Evolutionary conservation across 225 moss, liverwort and hornwort genomes (phyloP), one percentile per base, ranked within the genome.

Genomic region (Polytrichum commune): DNA sequence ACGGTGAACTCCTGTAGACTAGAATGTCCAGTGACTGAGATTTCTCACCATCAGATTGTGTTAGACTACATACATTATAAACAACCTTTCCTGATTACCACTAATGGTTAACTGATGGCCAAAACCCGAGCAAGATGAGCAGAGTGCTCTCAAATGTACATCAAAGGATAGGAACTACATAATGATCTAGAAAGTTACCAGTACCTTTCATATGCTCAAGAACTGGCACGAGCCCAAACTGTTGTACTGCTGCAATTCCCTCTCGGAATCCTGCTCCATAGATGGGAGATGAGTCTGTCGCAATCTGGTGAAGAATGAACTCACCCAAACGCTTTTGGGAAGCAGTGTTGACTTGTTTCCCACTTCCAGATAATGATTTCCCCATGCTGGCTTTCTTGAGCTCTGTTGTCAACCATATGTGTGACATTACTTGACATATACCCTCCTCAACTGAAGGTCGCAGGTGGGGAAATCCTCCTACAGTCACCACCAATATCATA

Each of bases 361-460:
- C 77, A 62, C 73, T 60, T 1, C 71, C 63, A 58, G 20, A 58
- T 29, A 73, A 85, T 8, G 80, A 73, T 66, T 22, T 77, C 27
- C 7, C 72, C 30, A 16, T 6, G 7, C 38, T 71, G 74, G 75
- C 56, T 62, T 38, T 68, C 70, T 66, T 76, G 24, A 90, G 28
- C 55, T 92, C 83, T 3, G 76, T 54, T 60, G 79, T 38, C 53
- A 90, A 74, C 92, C 92, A 92, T 30, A 90, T 75, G 65, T 90
- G 81, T 19, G 92, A 88, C 90, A 92, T 76, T 23, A 86, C 82
- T 79, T 90, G 92, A 72, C 90, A 88, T 10, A 90, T 88, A 5
- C 92, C 92, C 66, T 90, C 90, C 68, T 92, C 88, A 35, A 90
- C 81, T 4, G 68, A 84, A 26, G 75, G 81, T 13, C 60, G 75